A percentile compares a stretch with the other conserved stretches of the same genome.
These are phyloP conservation scores for Fusarium sp. DNA, from an alignment of 2,329 filamentous ascomycete species.

Conservation along the genomic window DNA sequence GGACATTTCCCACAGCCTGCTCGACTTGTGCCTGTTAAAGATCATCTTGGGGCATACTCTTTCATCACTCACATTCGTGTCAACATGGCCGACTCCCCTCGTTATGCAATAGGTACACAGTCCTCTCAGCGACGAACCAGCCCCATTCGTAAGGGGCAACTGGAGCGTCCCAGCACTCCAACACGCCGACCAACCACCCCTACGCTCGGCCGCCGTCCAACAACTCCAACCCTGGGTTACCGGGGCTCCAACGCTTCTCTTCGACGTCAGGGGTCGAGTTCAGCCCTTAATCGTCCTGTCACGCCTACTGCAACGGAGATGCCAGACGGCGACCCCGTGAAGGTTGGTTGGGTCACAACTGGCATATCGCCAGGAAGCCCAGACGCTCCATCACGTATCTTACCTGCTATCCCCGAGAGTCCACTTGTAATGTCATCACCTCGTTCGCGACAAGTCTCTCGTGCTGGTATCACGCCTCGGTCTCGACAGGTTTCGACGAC, in stretches of 20 bases:
- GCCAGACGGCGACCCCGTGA: slow-evolving; percentile 14
- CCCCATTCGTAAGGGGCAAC: slow-evolving; percentile 22
- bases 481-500: slow-evolving; percentile 22
- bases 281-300: slow-evolving; percentile 18
- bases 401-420: slow-evolving; percentile 31
- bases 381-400: slow-evolving; percentile 8
- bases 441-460: slow-evolving; percentile 29
- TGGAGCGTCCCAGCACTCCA: slow-evolving; percentile 24
- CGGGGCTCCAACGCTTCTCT: slow-evolving; percentile 25
- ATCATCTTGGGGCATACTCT: not conserved
- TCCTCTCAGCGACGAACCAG: slow-evolving; percentile 32
- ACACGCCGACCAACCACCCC: slow-evolving; percentile 31
- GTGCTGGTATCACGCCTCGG: not conserved
- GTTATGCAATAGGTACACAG: slow-evolving; percentile 37
- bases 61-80: not conserved
- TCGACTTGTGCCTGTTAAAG: not conserved
- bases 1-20: not conserved
- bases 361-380: not conserved
- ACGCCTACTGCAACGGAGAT: slow-evolving; percentile 14
- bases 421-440: slow-evolving; percentile 21
- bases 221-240: slow-evolving; percentile 23
- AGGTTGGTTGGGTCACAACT: not conserved
- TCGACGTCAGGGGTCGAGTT: slow-evolving; percentile 22
- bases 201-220: slow-evolving; percentile 27
- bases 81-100: slow-evolving; percentile 23